Conservation (phyloP, 2,329 filamentous ascomycete species). For the Arthrobotrys megalospora region DNA sequence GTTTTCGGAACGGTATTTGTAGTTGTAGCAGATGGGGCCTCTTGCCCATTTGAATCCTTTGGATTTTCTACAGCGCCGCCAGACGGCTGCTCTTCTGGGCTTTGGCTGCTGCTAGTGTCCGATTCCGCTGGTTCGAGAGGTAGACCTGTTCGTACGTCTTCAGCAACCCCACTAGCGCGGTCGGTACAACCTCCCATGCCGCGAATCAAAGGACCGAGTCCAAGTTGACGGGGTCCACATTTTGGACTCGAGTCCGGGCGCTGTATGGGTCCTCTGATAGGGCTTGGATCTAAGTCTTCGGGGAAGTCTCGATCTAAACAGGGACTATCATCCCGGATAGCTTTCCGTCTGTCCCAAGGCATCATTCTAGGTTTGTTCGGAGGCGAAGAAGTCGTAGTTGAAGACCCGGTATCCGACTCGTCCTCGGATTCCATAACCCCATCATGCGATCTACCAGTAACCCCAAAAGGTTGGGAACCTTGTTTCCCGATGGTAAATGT, state of each 20-base stretch:
- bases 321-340: constrained; percentile 25
- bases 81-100: constrained; percentile 21
- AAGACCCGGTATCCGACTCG: constrained; percentile 56
- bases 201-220: constrained; percentile 14
- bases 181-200: constrained; percentile 15
- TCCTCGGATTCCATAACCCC: constrained; percentile 58
- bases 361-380: constrained; percentile 38
- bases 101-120: constrained; percentile 8
- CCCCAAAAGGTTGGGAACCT: constrained; percentile 39
- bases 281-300: not conserved
- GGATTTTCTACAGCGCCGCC: constrained; percentile 7
- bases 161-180: not conserved
- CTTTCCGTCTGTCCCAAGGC: constrained; percentile 17
- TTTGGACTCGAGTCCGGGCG: constrained; percentile 23
- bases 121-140: constrained; percentile 26
- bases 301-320: not conserved
- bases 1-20: constrained; percentile 25
- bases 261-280: constrained; percentile 5
- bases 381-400: constrained; percentile 27
- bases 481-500: constrained; percentile 51
- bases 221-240: not conserved
- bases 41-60: constrained; percentile 8
- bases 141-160: not conserved
- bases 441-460: constrained; percentile 54
- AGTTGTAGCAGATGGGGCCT: constrained; percentile 3